Conservation (phyloP, 768 basidiomycete species). For the Chalciporus pseudorubinellus region DNA sequence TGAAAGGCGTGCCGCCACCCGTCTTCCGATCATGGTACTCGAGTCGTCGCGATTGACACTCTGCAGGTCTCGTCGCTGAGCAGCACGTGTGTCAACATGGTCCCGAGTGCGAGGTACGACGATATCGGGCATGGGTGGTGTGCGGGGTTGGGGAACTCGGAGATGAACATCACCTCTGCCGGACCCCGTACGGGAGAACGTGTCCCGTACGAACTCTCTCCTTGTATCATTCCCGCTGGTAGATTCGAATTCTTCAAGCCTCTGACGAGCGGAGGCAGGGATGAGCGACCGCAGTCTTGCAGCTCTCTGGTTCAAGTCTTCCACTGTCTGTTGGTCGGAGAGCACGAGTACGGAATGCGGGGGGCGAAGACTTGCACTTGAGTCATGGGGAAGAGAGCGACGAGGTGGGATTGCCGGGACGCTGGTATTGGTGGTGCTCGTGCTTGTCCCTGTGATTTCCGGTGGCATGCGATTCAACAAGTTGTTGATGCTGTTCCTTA, state of each 20-base stretch:
- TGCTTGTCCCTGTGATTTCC: constrained; percentile 16
- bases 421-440: constrained; percentile 4
- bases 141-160: constrained; percentile 21
- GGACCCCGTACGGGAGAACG: constrained; percentile 12
- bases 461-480: constrained; percentile 41
- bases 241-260: constrained; percentile 33
- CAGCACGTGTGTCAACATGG: constrained; percentile 12
- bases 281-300: constrained; percentile 30
- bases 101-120: constrained; percentile 20
- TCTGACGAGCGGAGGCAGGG: constrained; percentile 30
- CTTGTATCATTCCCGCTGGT: constrained; percentile 5
- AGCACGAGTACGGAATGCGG: constrained; percentile 32
- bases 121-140: constrained; percentile 31
- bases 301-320: constrained; percentile 29
- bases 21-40: constrained; percentile 35
- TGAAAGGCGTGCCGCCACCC: constrained; percentile 31
- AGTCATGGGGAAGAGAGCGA: constrained; percentile 15
- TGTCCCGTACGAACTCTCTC: constrained; percentile 22
- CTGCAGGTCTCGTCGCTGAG: constrained; percentile 21
- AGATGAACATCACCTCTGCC: constrained; percentile 16
- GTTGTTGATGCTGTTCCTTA: constrained; percentile 49
- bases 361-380: constrained; percentile 24
- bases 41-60: constrained; percentile 27
- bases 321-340: constrained; percentile 23
- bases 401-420: constrained; percentile 4